Conservation (phyloP, 1,139 yeast species). For the Magnusiomyces suaveolens region DNA sequence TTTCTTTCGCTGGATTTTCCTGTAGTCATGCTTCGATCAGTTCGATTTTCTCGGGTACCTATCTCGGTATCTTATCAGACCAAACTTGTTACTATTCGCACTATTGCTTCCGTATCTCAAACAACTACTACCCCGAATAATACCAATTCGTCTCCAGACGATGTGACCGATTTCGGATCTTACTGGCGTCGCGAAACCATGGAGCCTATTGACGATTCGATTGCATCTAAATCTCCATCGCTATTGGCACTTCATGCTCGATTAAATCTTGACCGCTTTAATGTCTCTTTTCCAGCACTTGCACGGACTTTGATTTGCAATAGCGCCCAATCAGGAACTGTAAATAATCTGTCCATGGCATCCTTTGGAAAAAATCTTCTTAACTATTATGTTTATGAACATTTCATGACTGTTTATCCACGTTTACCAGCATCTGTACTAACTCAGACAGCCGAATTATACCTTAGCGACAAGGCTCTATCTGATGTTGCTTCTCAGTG, state of each 20-base stretch:
- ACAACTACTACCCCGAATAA: not conserved
- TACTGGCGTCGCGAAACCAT: conserved; percentile 17
- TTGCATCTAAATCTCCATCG: conserved; percentile 53
- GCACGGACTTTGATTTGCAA: conserved; percentile 70
- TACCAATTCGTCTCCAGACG: not conserved
- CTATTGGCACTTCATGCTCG: conserved; percentile 75
- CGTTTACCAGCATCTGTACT: conserved; percentile 77
- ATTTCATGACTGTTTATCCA: conserved; percentile 69
- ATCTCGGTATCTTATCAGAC: not conserved
- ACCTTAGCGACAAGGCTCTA: conserved; percentile 56
- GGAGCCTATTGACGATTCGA: conserved; percentile 31
- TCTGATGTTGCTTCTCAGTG: conserved; percentile 56
- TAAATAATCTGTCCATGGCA: conserved; percentile 71
- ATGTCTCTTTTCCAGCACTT: conserved; percentile 53
- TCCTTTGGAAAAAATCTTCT: conserved; percentile 71
- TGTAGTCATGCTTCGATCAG: not conserved
- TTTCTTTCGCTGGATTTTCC: no score
- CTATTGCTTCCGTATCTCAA: not conserved
- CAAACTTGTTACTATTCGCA: not conserved
- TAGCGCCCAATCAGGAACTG: conserved; percentile 38
- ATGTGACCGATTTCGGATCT: conserved; percentile 25
- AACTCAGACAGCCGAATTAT: conserved; percentile 63
- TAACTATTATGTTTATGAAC: conserved; percentile 65
- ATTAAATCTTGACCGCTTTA: conserved; percentile 35
- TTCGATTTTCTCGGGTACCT: not conserved